A percentile compares a stretch with the other conserved stretches of the same genome.
Evolutionary conservation across 2,329 filamentous ascomycete genomes (phyloP).

Genomic region (Arthroderma uncinatum): DNA sequence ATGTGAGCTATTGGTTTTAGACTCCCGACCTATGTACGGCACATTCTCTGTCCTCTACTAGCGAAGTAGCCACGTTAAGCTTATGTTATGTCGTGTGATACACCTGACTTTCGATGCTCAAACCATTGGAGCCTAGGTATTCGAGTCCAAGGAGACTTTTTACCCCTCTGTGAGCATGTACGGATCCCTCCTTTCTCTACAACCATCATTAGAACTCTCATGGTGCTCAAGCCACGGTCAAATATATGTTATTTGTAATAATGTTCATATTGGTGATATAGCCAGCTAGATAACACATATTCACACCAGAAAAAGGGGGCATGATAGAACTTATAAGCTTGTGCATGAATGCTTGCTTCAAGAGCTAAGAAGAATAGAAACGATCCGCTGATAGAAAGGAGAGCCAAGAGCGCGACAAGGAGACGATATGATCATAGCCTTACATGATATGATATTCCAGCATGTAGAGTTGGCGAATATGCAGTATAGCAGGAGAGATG

Average conservation of each 20-base stretch:
- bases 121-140: no score
- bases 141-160: no score
- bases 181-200: no score
- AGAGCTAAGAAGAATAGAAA: neutral
- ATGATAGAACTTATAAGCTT: neutral
- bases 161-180: no score
- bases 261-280: neutral
- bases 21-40: no score
- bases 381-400: neutral
- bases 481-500: neutral
- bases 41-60: no score
- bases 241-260: neutral
- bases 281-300: neutral
- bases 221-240: no score
- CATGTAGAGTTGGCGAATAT: neutral
- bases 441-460: neutral
- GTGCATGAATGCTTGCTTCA: conserved; percentile 1
- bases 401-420: neutral
- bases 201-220: no score
- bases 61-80: no score
- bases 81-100: no score
- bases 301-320: neutral
- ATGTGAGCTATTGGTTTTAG: no score
- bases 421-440: neutral
- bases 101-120: no score